Percentiles rank a stretch among this genome's conserved stretches.
Conservation (phyloP, 257 asterid species). For the Rehmannia glutinosa region DNA sequence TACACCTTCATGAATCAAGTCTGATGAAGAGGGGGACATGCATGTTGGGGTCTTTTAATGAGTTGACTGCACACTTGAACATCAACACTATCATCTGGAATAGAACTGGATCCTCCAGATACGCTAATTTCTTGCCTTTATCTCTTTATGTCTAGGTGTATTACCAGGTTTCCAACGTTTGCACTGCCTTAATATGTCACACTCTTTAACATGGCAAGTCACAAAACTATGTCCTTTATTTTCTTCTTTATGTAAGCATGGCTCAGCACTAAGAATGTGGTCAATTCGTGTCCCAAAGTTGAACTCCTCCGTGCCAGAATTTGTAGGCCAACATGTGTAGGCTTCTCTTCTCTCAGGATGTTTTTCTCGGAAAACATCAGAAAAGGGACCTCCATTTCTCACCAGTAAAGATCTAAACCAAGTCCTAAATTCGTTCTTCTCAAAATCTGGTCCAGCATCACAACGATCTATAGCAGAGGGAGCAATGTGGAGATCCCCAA, state of each 20-base stretch:
- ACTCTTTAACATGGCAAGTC: no score
- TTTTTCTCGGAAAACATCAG: conserved; percentile 69
- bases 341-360: conserved; percentile 84
- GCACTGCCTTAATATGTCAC: conserved; percentile 70
- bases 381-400: conserved; percentile 63
- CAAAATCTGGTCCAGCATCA: conserved; percentile 87
- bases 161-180: conserved; percentile 85
- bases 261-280: conserved; percentile 75
- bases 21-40: conserved; percentile 27
- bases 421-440: conserved; percentile 69
- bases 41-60: conserved; percentile 27
- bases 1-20: conserved; percentile 21
- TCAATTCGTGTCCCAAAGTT: conserved; percentile 91
- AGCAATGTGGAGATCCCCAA: no score
- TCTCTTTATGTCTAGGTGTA: conserved; percentile 60
- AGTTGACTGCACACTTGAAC: conserved; percentile 32
- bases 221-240: no score
- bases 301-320: conserved; percentile 90
- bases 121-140: conserved; percentile 26
- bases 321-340: no score
- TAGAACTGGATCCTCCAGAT: conserved; percentile 37
- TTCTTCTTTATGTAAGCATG: conserved; percentile 69
- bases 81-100: conserved; percentile 26
- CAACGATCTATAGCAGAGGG: no score
- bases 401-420: conserved; percentile 86